phyloP scores from a whole-genome alignment of 495 filamentous ascomycete genomes.

The Thermothielavioides terrestris region DNA sequence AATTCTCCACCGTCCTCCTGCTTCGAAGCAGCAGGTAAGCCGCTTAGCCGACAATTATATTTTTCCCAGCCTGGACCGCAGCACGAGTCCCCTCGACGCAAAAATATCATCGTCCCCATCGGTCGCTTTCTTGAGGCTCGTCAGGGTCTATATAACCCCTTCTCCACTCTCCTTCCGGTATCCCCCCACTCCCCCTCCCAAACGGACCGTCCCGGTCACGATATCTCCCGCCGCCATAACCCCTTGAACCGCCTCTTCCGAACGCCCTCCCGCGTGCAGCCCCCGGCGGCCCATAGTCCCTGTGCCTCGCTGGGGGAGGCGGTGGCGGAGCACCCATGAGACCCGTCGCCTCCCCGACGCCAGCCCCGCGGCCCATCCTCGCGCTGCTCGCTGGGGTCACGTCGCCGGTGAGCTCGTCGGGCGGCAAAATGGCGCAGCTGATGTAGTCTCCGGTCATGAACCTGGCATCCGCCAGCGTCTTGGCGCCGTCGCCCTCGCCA shows the following conservation, averaged over 20 bases:
- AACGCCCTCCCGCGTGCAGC: constrained; percentile 3
- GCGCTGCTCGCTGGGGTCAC: constrained; percentile 48
- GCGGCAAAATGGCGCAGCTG: constrained; percentile 68
- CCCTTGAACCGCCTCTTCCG: neutral
- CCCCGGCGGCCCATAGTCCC: constrained; percentile 17
- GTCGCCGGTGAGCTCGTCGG: constrained; percentile 57
- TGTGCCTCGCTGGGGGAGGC: constrained; percentile 17
- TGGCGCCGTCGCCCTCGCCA: constrained; percentile 43
- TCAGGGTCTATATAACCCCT: constrained; percentile 49
- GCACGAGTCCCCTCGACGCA: neutral
- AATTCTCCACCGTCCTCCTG: too few relatives aligned
- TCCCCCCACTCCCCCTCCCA: constrained; percentile 22
- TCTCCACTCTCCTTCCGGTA: constrained; percentile 52
- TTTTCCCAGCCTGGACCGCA: too few relatives aligned
- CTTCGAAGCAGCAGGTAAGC: too few relatives aligned
- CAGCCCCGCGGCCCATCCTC: constrained; percentile 30
- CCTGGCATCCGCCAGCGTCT: constrained; percentile 61
- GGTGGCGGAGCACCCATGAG: constrained; percentile 34
- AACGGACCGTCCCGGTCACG: neutral
- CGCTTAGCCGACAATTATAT: too few relatives aligned
- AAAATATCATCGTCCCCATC: constrained; percentile 21
- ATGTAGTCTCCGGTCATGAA: constrained; percentile 90
- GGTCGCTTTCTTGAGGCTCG: constrained; percentile 25
- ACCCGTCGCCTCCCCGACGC: constrained; percentile 27
- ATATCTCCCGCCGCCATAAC: constrained; percentile 2